Base-by-base conservation (phyloP, 352 stramenopile species). In the Globisporangium nunn region DNA sequence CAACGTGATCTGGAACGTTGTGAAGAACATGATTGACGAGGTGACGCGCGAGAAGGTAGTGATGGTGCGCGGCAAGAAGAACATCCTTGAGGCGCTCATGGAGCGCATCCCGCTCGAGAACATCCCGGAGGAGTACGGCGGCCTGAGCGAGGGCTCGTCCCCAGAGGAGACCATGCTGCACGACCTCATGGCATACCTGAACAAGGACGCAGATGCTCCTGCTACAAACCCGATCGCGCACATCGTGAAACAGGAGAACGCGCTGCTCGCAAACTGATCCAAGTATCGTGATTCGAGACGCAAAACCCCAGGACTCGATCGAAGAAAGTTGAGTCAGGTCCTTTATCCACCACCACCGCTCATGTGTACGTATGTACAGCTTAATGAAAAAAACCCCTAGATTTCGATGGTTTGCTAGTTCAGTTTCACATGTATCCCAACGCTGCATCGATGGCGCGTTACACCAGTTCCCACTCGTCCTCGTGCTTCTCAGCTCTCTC, bases 21-120 rank as follows among this genome's bases (percentile, higher is more conserved):
- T 98, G 50, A 93, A 96, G 68, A 88, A 82, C 5, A 79, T 98
- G 67, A 72, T 98, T 30, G 80, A 97, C 59, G 91, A 97, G 54
- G 89, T 93, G 29, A 98, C 94, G 37, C 90, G 88, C 52, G 75
- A 96, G 58, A 98, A 98, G 64, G 93, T 98, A 29, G 85, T 86
- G 52, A 96, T 97, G 55, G 72, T 93, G 55, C 78, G 81, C 52
- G 79, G 79, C 23, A 88, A 88, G 67, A 83, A 91, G 64, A 86
- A 89, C 52, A 93, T 91, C 39, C 68, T 89, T 5, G 81, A 91
- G 52, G 83, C 83, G 43, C 68, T 93, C 14, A 73, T 68, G 1
- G 72, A 88, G 53, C 74, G 74, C 56, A 93, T 93, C 54, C 74
- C 75, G 3, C 58, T 82, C 18, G 79, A 90, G 47, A 91, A 88